Evolutionary conservation across 495 filamentous ascomycete species (phyloP).

Genomic region (Talaromyces wortmannii): DNA sequence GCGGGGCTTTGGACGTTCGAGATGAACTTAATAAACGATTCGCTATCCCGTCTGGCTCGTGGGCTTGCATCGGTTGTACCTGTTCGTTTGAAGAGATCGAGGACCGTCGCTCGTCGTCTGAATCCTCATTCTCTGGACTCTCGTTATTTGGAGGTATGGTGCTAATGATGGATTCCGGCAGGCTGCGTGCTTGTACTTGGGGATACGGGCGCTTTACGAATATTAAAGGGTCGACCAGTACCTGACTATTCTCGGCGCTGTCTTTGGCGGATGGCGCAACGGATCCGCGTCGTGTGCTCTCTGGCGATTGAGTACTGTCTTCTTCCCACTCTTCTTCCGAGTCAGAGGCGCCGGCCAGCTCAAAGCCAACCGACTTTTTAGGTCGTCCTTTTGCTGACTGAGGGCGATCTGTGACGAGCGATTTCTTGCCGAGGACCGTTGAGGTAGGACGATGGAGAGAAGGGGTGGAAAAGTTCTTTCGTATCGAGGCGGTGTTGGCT

Average conservation of each 20-base stretch:
- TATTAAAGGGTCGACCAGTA: constrained; percentile 38
- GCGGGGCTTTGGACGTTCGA: constrained; percentile 36
- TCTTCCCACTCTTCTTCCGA: constrained; percentile 44
- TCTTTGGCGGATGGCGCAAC: constrained; percentile 30
- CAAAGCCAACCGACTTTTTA: constrained; percentile 44
- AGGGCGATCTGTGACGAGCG: constrained; percentile 28
- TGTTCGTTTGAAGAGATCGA: constrained; percentile 6
- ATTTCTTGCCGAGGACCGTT: constrained; percentile 25
- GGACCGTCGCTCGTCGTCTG: constrained; percentile 8
- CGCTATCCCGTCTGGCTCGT: constrained; percentile 31
- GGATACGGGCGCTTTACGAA: constrained; percentile 42
- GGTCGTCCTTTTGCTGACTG: constrained; percentile 22
- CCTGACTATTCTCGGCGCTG: constrained; percentile 29
- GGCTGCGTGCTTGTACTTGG: constrained; percentile 36
- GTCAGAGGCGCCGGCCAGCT: constrained; percentile 34
- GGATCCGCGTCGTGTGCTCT: constrained; percentile 40
- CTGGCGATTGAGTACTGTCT: constrained; percentile 44
- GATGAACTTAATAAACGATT: constrained; percentile 33
- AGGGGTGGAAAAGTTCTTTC: constrained; percentile 40
- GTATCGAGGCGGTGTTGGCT: constrained; percentile 24
- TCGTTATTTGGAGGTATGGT: constrained; percentile 7
- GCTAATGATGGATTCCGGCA: constrained; percentile 35
- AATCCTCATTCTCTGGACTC: constrained; percentile 16
- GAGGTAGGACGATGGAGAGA: constrained; percentile 31
- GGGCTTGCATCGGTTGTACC: constrained; percentile 4